Evolutionary conservation across 169 alveolate species (phyloP).

Genomic region (Plasmodium knowlesi): DNA sequence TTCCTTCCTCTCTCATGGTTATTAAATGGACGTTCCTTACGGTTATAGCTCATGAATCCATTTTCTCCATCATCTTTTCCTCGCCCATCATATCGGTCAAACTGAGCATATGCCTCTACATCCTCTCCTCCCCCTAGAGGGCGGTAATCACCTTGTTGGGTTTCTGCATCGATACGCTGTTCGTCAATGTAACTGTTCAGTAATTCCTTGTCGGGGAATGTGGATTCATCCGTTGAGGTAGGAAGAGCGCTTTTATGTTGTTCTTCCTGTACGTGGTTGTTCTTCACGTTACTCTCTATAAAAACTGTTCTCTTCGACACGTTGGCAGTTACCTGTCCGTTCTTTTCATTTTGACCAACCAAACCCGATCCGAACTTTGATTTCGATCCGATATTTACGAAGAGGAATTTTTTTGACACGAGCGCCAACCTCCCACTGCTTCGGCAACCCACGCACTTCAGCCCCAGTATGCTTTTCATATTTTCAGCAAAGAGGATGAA

Average conservation of each 20-base stretch:
- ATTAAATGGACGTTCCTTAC: neutral
- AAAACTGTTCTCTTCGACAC: neutral
- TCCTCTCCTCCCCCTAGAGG: neutral
- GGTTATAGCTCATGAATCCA: conserved; percentile 28
- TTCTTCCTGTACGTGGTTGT: neutral
- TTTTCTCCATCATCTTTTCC: conserved; percentile 8
- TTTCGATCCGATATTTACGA: neutral
- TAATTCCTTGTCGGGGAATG: neutral
- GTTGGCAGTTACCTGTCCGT: neutral
- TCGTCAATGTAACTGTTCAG: neutral
- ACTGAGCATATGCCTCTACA: neutral
- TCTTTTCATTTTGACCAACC: neutral
- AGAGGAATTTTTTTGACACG: neutral
- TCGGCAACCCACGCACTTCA: neutral
- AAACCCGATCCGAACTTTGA: neutral
- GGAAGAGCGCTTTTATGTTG: neutral
- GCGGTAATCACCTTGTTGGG: neutral
- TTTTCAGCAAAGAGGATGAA: neutral
- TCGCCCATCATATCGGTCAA: conserved; percentile 24
- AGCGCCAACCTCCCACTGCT: neutral
- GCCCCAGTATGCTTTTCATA: neutral
- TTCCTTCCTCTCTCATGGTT: conserved; percentile 10
- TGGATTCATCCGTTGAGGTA: neutral
- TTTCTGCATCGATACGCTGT: neutral
- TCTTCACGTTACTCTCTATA: neutral